Evolutionary conservation across 2,329 filamentous ascomycete species (phyloP), one percentile per base, ranked within the genome.

Genomic region (Furcasterigmium furcatum): DNA sequence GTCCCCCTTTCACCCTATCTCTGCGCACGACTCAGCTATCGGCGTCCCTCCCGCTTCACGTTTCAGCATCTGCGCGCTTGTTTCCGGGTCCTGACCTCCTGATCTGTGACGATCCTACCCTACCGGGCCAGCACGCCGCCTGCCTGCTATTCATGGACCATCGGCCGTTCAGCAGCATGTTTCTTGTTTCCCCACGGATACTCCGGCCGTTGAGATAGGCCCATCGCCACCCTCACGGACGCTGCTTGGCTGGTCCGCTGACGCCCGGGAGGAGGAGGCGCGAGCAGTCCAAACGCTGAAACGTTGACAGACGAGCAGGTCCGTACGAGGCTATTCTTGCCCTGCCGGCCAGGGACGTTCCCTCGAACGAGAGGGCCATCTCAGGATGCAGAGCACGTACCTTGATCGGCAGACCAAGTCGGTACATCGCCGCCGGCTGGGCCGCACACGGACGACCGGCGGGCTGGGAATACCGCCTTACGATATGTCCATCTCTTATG

Each of bases 221-320:
- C 29, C 32, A 18, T 35, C 32, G n/a, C 32, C 32, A 7, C 32
- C n/a, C 5, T 9, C 10, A 7, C 18, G 9, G 32, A 35, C 32
- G 13, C n/a, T 4, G 32, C 41, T 48, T 38, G 40, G 21, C 30
- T 29, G 32, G 38, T 38, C 22, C 32, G 36, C 38, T 46, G 43
- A 19, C 38, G 47, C 38, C 44, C 38, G 27, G 36, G 38, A 36
- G 32, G 49, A 40, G 46, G 41, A 49, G 48, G 42, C 35, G 30
- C 27, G 38, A 46, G 45, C 41, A 36, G 39, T 41, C 42, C 45
- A 48, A 38, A 45, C 32, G 45, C 48, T 52, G 50, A 52, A 51
- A 52, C 48, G 25, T 38, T 52, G 50, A 52, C 50, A 52, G 48
- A 50, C 43, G 34, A 38, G 38, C n/a, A n/a, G n/a, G n/a, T n/a